Evolutionary conservation across 257 asterid species (phyloP), one percentile per base, ranked within the genome.

Genomic region (Petunia axillaris): DNA sequence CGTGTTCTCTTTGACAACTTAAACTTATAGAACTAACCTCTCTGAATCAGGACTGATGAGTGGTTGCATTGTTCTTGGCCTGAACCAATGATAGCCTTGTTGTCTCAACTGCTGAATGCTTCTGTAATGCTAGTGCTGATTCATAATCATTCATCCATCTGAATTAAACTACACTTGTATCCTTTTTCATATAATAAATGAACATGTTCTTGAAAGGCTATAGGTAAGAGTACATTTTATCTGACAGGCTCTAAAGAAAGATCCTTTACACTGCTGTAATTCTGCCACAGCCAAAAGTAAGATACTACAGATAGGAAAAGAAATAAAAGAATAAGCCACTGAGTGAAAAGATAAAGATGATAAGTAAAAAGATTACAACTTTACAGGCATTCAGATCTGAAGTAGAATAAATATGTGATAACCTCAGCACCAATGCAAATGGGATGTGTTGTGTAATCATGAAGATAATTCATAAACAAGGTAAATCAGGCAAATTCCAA

Each of bases 91-190:
- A 91, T 63, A 67, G 87, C 78, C 91, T 88, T 48, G 82, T 79
- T 50, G 87, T 80, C 82, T 85, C 91, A 82, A 79, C 84, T 67
- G 82, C 81, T 78, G 88, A 84, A 64, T 81, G 91, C 85, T 89
- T 93, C 87, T 81, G 85, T 65, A 84, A 83, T 82, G 85, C 85
- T 82, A 76, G 78, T 81, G 88, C 86, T 79, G 89, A 86, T 88
- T 91, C 87, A 86, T 81, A 82, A 71, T 79, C 83, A 77, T 93
- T 95, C 98, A 94, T 94, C 84, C 85, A 76, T 76, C 89, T 79
- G 85, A 80, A 86, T 84, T 89, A 88, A 81, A 81, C 87, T 85
- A 82, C 90, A 88, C 87, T 86, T 90, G 85, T 84, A 91, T 84
- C 86, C 76, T 81, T 85, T 7, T 76, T 88, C 86, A 79, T 77